Base-by-base conservation (phyloP, 495 filamentous ascomycete genomes). In the Aspergillus ellipticus region DNA sequence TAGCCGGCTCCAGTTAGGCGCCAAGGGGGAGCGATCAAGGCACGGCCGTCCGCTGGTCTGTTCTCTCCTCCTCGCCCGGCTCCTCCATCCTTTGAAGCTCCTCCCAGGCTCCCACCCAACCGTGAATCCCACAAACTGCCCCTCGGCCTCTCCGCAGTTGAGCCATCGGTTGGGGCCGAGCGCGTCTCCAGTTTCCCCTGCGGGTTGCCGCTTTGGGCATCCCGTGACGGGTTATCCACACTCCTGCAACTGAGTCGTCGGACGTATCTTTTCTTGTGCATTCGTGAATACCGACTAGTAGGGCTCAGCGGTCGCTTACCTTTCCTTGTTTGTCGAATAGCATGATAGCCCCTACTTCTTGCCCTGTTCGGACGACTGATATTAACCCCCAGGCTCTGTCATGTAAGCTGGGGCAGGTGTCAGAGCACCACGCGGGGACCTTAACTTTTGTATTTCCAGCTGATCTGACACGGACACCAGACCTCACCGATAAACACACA, bases 1-100 rank as follows among this genome's bases (percentile, higher is more conserved):
- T 45, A 48, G 21, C 45, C 22, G n/a, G 22, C 45, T 48, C 45
- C 8, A 48, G 45, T 17, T 17, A 48, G 16, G 8, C 9, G 45
- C 24, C 45, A 48, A 48, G 24, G 6, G 22, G 2, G 22, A 47
- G 21, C n/a, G 45, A 35, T 42, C 54, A 20, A 17, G 48, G 37
- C 54, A n/a, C n/a, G n/a, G n/a, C n/a, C n/a, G n/a, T n/a, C n/a
- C n/a, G n/a, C n/a, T n/a, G n/a, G n/a, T n/a, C 41, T 28, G 46
- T 39, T 57, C 10, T 46, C 20, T n/a, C 39, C 54, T 15, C 43
- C 24, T n/a, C n/a, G n/a, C n/a, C n/a, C n/a, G n/a, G n/a, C 9
- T 45, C 19, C 42, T 46, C 42, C 13, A 19, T 6, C 19, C 26
- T 24, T 20, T 24, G n/a, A n/a, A n/a, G n/a, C n/a, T 24, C 26